Evolutionary conservation across 345 rosid species (phyloP).

Genomic region (Salix brachista): DNA sequence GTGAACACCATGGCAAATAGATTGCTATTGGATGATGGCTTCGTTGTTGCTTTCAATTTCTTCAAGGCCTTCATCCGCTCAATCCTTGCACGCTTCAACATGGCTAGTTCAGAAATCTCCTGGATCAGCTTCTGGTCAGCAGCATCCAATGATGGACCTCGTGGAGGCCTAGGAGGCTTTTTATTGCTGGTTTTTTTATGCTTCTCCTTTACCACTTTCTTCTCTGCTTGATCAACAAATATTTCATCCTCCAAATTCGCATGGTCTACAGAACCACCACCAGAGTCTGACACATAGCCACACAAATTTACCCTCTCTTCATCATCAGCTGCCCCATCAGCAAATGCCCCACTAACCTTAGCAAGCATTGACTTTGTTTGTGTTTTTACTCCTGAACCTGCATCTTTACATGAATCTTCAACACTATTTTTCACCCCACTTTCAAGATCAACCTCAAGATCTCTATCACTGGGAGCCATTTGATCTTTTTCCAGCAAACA

Average conservation of each 20-base stretch:
- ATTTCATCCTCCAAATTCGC: slow-evolving; percentile 33
- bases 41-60: slow-evolving; percentile 59
- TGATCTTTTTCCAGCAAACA: slow-evolving; percentile 3
- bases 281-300: slow-evolving; percentile 5
- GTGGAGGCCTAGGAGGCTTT: slow-evolving; percentile 93
- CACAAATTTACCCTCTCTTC: slow-evolving; percentile 34
- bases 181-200: slow-evolving; percentile 50
- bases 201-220: slow-evolving; percentile 28
- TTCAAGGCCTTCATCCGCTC: slow-evolving; percentile 84
- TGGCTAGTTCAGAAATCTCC: slow-evolving; percentile 77
- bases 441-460: slow-evolving; percentile 67
- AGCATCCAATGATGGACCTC: slow-evolving; percentile 75
- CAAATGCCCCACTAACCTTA: slow-evolving; percentile 24
- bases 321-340: slow-evolving; percentile 23
- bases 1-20: slow-evolving; percentile 59
- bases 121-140: slow-evolving; percentile 77
- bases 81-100: slow-evolving; percentile 76
- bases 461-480: slow-evolving; percentile 18
- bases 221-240: slow-evolving; percentile 28
- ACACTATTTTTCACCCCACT: slow-evolving; percentile 39
- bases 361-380: slow-evolving; percentile 22
- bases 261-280: slow-evolving; percentile 18
- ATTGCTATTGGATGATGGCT: slow-evolving; percentile 52
- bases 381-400: slow-evolving; percentile 17
- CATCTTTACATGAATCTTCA: slow-evolving; percentile 30